Evolutionary conservation across 1,139 yeast genomes (phyloP), one percentile per base, ranked within the genome.

Genomic region (Debaryomyces sp.): DNA sequence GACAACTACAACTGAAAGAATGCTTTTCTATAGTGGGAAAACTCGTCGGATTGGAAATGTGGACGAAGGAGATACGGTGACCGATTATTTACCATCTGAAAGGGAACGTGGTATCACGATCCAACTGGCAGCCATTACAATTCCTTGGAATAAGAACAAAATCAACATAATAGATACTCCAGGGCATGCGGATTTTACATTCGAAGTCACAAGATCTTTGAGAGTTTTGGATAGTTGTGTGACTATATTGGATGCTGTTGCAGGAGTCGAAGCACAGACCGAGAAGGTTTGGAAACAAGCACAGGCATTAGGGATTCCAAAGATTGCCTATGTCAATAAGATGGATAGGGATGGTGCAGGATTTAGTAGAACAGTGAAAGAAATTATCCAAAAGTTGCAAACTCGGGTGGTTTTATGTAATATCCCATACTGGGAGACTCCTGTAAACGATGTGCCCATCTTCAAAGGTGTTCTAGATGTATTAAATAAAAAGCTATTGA

Each of bases 341-440:
- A 92, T 94, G 99, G 99, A 94, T 68, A 78, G 98, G 50, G 87
- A 85, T 15, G 99, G 99, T 12, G 97, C 98, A 0, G 97, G 97
- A 0, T 94, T 84, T 63, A 87, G 96, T 51, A 75, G 97, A 51
- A 89, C 97, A 0, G 96, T 91, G 4, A 82, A 83, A 56, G 98
- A 94, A 58, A 80, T 94, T 23, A 87, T 89, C n/a, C 72, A 83
- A 22, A 89, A 89, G 61, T 71, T 95, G 50, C 84, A 83, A 18
- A 89, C 96, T 0, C 75, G 86, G 39, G 91, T 87, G 3, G 88
- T 86, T 0, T 66, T 91, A 42, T 75, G 91, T 26, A 92, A 87
- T 52, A 68, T 89, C n/a, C 99, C 99, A 0, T 84, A 77, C 66
- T 92, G 84, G 56, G 73, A 67, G 44, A 54, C 59, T 7, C 72